A percentile compares a stretch with the other conserved stretches of the same genome.
These are phyloP conservation scores for Selaginella tamariscina DNA, from an alignment of 75 land plant species.

Conservation along the genomic window DNA sequence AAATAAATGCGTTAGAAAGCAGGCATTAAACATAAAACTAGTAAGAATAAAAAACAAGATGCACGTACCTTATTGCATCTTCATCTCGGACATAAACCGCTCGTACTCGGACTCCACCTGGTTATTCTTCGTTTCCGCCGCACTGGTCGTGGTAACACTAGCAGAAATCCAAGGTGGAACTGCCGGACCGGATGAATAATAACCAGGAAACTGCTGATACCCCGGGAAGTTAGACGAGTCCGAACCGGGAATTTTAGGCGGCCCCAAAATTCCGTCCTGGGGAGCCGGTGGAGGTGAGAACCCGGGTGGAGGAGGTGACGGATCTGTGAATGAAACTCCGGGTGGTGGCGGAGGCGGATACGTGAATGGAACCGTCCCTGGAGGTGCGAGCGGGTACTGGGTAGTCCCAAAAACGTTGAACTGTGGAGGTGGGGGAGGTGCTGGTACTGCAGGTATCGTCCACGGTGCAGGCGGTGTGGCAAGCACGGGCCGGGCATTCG, in stretches of 20 bases:
- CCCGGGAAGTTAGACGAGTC: not conserved
- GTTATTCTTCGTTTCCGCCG: not conserved
- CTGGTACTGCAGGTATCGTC: not conserved
- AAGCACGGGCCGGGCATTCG: not conserved
- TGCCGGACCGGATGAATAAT: not conserved
- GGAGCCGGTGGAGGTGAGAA: slow-evolving; percentile 3
- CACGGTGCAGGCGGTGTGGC: not conserved
- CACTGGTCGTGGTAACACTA: not conserved
- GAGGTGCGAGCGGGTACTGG: slow-evolving; percentile 2
- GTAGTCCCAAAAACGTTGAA: not conserved
- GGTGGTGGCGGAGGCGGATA: slow-evolving; percentile 9
- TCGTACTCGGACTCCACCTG: slow-evolving; percentile 17
- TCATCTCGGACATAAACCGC: slow-evolving; percentile 16
- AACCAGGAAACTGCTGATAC: slow-evolving; percentile 2
- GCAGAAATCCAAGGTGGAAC: slow-evolving; percentile 4
- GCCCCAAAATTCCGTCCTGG: not conserved
- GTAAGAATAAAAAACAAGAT: too few relatives aligned
- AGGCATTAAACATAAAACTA: too few relatives aligned
- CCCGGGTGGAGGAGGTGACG: not conserved
- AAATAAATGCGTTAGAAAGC: too few relatives aligned
- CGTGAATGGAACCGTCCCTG: not conserved
- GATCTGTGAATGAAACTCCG: not conserved
- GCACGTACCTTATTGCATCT: not conserved
- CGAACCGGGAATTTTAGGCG: too few relatives aligned
- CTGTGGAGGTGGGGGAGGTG: not conserved